These are phyloP conservation scores for Claviceps cyperi DNA, from an alignment of 2,329 filamentous ascomycete genomes.

Conservation along the genomic window DNA sequence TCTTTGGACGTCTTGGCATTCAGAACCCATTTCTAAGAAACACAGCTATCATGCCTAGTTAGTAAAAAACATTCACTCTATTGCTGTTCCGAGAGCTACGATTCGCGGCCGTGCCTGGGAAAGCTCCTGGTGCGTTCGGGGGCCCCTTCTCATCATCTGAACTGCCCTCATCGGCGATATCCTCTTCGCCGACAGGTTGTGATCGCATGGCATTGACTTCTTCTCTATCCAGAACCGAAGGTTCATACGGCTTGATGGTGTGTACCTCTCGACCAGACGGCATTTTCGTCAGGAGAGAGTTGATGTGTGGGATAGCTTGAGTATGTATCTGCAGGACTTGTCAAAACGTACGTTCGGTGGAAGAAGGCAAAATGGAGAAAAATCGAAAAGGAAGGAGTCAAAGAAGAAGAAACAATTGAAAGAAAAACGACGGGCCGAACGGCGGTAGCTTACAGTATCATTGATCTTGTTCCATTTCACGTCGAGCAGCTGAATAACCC, in stretches of 20 bases:
- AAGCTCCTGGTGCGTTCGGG: slow-evolving; percentile 28
- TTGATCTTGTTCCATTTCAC: slow-evolving; percentile 87
- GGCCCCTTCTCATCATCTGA: slow-evolving; percentile 24
- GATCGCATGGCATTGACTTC: slow-evolving; percentile 46
- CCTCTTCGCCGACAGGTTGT: slow-evolving; percentile 20
- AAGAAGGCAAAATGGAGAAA: background rate
- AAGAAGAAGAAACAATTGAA: background rate
- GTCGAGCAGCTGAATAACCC: slow-evolving; percentile 76
- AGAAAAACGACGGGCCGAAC: background rate
- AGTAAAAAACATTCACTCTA: slow-evolving; percentile 25
- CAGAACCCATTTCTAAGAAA: background rate
- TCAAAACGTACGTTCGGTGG: background rate
- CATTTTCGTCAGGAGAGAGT: slow-evolving; percentile 60
- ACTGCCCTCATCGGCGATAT: slow-evolving; percentile 19
- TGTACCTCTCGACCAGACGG: slow-evolving; percentile 84
- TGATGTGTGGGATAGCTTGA: slow-evolving; percentile 57
- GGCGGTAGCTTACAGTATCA: slow-evolving; percentile 52
- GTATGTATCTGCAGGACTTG: slow-evolving; percentile 52
- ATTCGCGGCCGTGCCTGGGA: slow-evolving; percentile 31
- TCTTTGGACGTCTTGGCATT: background rate
- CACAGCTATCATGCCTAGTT: background rate
- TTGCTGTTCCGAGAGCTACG: slow-evolving; percentile 18
- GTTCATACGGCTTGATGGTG: slow-evolving; percentile 50
- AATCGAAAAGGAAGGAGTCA: background rate
- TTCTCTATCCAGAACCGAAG: slow-evolving; percentile 49